Evolutionary conservation across 2,329 filamentous ascomycete species (phyloP).

Genomic region (Catunica adiposa): DNA sequence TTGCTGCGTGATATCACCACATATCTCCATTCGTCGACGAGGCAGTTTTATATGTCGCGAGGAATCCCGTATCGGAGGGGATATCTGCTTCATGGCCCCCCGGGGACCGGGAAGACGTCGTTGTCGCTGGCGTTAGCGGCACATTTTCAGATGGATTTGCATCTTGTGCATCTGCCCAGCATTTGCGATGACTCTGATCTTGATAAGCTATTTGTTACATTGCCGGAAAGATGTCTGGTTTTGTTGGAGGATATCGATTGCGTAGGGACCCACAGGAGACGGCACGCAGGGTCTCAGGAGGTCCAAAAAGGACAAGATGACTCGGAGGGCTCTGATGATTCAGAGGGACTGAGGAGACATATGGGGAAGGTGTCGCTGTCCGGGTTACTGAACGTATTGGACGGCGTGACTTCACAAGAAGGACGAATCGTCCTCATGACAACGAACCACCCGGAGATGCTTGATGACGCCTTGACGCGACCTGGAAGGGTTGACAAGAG

Average conservation of each 20-base stretch:
- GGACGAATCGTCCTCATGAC: constrained; percentile 70
- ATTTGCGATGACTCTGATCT: constrained; percentile 45
- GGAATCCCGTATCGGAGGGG: constrained; percentile 63
- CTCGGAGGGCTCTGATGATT: neutral
- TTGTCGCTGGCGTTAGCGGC: constrained; percentile 50
- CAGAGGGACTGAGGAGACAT: constrained; percentile 14
- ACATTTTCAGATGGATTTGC: constrained; percentile 49
- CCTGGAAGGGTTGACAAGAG: constrained; percentile 58
- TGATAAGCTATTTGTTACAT: constrained; percentile 33
- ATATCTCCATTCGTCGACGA: constrained; percentile 54
- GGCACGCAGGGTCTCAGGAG: neutral
- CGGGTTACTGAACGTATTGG: constrained; percentile 67
- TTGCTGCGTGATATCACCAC: constrained; percentile 61
- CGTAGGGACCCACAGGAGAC: constrained; percentile 16
- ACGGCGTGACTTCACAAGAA: constrained; percentile 65
- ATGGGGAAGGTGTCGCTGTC: constrained; percentile 38
- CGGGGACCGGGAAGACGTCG: constrained; percentile 57
- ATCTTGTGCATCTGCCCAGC: constrained; percentile 38
- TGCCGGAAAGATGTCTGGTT: constrained; percentile 17
- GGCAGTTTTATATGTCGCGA: constrained; percentile 56
- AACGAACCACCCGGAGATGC: constrained; percentile 56
- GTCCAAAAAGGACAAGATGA: neutral
- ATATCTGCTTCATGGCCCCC: constrained; percentile 62
- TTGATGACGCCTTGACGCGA: constrained; percentile 58
- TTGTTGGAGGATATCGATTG: constrained; percentile 19